phyloP scores from a whole-genome alignment of 2,329 filamentous ascomycete genomes.

The Pestalotiopsis sp. region DNA sequence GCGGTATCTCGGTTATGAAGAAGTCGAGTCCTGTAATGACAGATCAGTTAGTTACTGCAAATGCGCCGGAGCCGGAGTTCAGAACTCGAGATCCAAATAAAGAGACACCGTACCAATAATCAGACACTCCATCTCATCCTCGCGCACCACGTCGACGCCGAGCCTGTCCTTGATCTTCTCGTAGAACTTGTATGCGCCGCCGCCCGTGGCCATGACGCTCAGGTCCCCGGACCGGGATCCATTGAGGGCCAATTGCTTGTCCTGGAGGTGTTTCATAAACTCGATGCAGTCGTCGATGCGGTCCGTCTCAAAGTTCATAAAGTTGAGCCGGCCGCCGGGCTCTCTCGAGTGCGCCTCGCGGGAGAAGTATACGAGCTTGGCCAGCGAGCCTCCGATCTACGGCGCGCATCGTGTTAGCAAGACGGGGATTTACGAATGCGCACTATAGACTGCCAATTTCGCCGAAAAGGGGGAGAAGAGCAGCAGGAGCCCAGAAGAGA shows the following conservation, averaged over 20 bases:
- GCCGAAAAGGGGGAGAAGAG: not conserved
- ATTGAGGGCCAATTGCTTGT: slow-evolving; percentile 78
- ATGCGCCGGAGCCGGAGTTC: not conserved
- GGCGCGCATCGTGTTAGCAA: slow-evolving; percentile 13
- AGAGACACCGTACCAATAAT: slow-evolving; percentile 73
- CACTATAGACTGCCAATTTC: not conserved
- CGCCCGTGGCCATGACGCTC: slow-evolving; percentile 93
- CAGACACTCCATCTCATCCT: slow-evolving; percentile 98
- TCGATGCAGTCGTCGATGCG: slow-evolving; percentile 91
- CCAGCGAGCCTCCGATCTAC: slow-evolving; percentile 92
- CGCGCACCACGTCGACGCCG: slow-evolving; percentile 83
- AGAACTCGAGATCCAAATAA: too few relatives aligned
- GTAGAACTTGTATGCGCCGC: slow-evolving; percentile 96
- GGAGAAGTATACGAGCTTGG: slow-evolving; percentile 97
- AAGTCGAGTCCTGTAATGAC: slow-evolving; percentile 80
- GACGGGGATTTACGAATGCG: not conserved
- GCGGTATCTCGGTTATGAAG: slow-evolving; percentile 97
- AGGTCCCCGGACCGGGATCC: slow-evolving; percentile 72
- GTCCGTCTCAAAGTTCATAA: slow-evolving; percentile 95
- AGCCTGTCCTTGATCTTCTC: slow-evolving; percentile 83
- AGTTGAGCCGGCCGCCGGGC: slow-evolving; percentile 88
- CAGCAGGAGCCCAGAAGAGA: not conserved
- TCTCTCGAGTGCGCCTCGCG: slow-evolving; percentile 79
- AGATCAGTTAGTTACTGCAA: too few relatives aligned
- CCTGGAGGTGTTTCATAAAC: slow-evolving; percentile 84